These are phyloP conservation scores for Synura sp. DNA, from an alignment of 352 stramenopile species.

Conservation along the genomic window DNA sequence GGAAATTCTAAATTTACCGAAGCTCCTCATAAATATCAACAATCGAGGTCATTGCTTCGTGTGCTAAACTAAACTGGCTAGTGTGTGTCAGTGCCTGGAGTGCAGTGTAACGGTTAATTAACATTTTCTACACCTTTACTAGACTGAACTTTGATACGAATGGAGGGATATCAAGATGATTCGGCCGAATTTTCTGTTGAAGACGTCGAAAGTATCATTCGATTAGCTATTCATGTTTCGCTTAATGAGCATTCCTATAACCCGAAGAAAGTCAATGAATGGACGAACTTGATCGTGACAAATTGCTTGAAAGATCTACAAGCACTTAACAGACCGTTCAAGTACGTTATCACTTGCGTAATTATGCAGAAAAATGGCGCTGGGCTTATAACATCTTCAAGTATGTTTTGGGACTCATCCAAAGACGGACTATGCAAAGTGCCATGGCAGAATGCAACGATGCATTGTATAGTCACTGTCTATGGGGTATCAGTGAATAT, in stretches of 20 bases:
- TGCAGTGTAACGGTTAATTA: no score
- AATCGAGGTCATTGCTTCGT: no score
- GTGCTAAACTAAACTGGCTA: no score
- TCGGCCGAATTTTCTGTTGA: conserved; percentile 54
- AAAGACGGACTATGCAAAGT: conserved; percentile 59
- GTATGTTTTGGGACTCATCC: conserved; percentile 58
- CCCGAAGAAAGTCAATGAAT: conserved; percentile 59
- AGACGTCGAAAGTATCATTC: conserved; percentile 60
- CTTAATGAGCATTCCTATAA: conserved; percentile 58
- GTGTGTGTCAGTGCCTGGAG: no score
- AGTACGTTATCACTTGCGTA: conserved; percentile 62
- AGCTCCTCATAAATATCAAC: no score
- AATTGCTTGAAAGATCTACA: conserved; percentile 60
- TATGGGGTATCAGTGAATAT: conserved; percentile 58
- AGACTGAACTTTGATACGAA: no score
- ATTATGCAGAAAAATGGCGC: conserved; percentile 67
- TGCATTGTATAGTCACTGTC: conserved; percentile 63
- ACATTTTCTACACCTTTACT: no score
- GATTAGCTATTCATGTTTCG: conserved; percentile 57
- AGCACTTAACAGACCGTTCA: conserved; percentile 60
- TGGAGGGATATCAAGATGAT: conserved; percentile 52
- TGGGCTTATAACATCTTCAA: conserved; percentile 56
- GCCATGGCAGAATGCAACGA: conserved; percentile 61
- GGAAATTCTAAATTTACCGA: no score
- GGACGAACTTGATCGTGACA: conserved; percentile 61